Evolutionary conservation across 1,139 yeast species (phyloP), one percentile per base, ranked within the genome.

Genomic region (Hansenula sp.): DNA sequence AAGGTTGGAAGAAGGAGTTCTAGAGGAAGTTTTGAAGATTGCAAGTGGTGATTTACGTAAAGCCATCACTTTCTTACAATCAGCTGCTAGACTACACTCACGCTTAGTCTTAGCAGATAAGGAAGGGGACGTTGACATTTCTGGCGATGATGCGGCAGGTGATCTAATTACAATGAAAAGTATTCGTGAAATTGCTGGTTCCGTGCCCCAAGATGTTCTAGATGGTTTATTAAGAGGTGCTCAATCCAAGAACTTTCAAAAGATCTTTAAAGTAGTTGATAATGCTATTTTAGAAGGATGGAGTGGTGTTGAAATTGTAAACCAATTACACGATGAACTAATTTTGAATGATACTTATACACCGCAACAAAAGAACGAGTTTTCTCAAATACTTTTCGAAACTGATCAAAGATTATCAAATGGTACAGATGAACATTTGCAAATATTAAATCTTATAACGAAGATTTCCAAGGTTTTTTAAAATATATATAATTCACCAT

Each of bases 371-470:
- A 92, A 92, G 59, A 86, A 79, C 54, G 56, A 65, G 34, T 75
- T 88, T 13, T 73, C 96, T 0, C 64, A 69, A 58, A 62, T 77
- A 4, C 64, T 94, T 30, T 87, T 90, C 48, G 83, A 82, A 36
- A 73, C 89, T 0, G 98, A 94, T 59, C 73, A 77, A 40, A 72
- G 81, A 44, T 67, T 94, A 45, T 75, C 81, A 40, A 88, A 81
- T 56, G 98, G 99, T 14, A 79, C 96, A 4, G 95, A 89, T 57
- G 99, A 94, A 59, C 90, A 85, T 46, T 66, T 94, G 29, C 96
- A 88, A 55, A 60, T 94, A 28, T 70, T 92, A 50, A 85, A 87
- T 53, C 69, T 89, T 50, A 64, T 82, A 41, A 62, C 82, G 39
- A 76, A 80, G 51, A 66, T 87, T 3, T 68, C 86, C 2, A 65